These are phyloP conservation scores for Truncatella angustata DNA, from an alignment of 2,329 filamentous ascomycete species.

Conservation along the genomic window DNA sequence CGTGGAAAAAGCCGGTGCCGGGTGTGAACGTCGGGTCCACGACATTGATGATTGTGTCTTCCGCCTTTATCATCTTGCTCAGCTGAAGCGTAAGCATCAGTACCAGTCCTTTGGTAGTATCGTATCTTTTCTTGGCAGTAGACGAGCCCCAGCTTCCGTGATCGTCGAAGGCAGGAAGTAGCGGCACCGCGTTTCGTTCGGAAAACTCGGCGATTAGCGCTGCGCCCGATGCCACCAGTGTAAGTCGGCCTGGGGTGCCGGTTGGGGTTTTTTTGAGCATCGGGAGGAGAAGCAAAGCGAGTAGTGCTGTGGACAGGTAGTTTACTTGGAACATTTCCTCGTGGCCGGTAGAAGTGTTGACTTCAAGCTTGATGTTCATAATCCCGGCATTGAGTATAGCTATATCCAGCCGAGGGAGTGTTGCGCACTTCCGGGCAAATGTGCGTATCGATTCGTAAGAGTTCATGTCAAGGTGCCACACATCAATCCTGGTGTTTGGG, in stretches of 20 bases:
- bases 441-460: slow-evolving; percentile 36
- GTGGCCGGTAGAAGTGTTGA: slow-evolving; percentile 31
- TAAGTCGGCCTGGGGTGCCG: slow-evolving; percentile 15
- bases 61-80: not conserved
- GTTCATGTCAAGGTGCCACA: slow-evolving; percentile 41
- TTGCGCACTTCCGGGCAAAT: slow-evolving; percentile 32
- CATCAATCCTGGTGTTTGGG: slow-evolving; percentile 25
- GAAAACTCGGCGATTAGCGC: not conserved
- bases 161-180: slow-evolving; percentile 5
- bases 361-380: slow-evolving; percentile 15
- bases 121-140: not conserved
- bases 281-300: slow-evolving; percentile 45
- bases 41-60: slow-evolving; percentile 16
- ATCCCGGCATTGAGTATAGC: slow-evolving; percentile 35
- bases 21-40: not conserved
- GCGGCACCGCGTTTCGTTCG: slow-evolving; percentile 5
- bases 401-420: slow-evolving; percentile 36
- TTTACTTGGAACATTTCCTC: slow-evolving; percentile 48
- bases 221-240: slow-evolving; percentile 14
- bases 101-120: slow-evolving; percentile 15
- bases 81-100: slow-evolving; percentile 7
- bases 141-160: slow-evolving; percentile 35
- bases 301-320: slow-evolving; percentile 46
- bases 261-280: not conserved
- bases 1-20: slow-evolving; percentile 1